Evolutionary conservation across 2,329 filamentous ascomycete species (phyloP).

Genomic region (Penicillium thymicola): DNA sequence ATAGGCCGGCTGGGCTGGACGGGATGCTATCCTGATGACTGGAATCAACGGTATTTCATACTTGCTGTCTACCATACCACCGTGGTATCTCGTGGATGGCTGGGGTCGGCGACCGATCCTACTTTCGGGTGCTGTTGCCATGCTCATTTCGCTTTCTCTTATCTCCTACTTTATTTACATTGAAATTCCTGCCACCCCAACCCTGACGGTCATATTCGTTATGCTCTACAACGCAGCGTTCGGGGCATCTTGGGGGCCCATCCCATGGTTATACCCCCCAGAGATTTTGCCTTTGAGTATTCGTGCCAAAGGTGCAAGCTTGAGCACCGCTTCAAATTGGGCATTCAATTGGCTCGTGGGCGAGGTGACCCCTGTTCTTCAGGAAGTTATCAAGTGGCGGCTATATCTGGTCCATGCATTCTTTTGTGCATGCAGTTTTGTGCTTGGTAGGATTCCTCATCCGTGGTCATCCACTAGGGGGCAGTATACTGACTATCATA

Average conservation of each 20-base stretch:
- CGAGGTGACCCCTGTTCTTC: conserved; percentile 88
- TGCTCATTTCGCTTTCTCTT: conserved; percentile 80
- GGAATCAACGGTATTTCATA: conserved; percentile 94
- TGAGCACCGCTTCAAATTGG: conserved; percentile 97
- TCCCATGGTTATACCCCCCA: conserved; percentile 97
- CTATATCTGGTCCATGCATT: conserved; percentile 94
- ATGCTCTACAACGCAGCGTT: conserved; percentile 99
- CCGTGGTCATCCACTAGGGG: neutral
- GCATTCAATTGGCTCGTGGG: conserved; percentile 97
- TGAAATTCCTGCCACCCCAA: conserved; percentile 71
- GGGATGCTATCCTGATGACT: conserved; percentile 91
- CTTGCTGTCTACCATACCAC: conserved; percentile 84
- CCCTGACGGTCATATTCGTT: conserved; percentile 85
- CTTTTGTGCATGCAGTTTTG: conserved; percentile 92
- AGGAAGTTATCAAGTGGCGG: conserved; percentile 89
- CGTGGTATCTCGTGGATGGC: conserved; percentile 93
- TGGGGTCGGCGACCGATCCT: conserved; percentile 89
- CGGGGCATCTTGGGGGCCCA: conserved; percentile 95
- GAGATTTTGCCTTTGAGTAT: conserved; percentile 97
- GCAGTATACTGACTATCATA: conserved; percentile 11
- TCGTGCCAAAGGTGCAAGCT: conserved; percentile 90
- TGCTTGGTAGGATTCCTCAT: conserved; percentile 72
- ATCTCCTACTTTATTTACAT: conserved; percentile 97
- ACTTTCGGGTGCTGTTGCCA: conserved; percentile 81
- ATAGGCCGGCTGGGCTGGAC: conserved; percentile 81